These are phyloP conservation scores for Syzygium malaccense DNA, from an alignment of 441 rosid genomes.

Conservation along the genomic window DNA sequence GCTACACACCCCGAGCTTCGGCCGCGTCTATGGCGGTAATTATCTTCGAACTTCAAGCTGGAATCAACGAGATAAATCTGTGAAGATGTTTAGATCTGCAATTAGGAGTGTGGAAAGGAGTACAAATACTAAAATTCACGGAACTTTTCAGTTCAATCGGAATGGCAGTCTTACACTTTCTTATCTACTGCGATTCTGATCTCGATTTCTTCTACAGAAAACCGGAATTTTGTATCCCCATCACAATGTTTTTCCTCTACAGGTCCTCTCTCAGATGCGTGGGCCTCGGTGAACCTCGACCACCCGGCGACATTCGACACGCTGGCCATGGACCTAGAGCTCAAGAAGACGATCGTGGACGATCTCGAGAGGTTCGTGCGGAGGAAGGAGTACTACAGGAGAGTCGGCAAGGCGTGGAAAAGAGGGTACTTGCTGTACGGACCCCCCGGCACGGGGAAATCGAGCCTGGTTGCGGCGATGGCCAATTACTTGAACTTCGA, in stretches of 20 bases:
- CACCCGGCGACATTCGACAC: conserved; percentile 4
- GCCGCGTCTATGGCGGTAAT: neutral
- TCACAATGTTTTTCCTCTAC: neutral
- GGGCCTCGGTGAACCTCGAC: neutral
- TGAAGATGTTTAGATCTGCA: neutral
- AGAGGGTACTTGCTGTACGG: conserved; percentile 4
- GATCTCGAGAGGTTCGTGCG: neutral
- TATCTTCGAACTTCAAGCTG: neutral
- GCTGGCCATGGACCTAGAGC: conserved; percentile 4
- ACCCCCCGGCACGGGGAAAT: conserved; percentile 2
- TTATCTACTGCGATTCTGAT: neutral
- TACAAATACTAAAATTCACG: neutral
- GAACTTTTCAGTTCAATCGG: neutral
- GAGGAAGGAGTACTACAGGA: conserved; percentile 7
- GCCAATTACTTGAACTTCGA: conserved; percentile 7
- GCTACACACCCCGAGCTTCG: neutral
- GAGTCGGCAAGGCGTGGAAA: conserved; percentile 11
- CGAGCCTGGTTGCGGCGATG: conserved; percentile 6
- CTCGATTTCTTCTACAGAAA: neutral
- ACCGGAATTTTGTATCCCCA: neutral
- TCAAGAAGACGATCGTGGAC: neutral
- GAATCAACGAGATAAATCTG: neutral
- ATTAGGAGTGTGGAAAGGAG: neutral
- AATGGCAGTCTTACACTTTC: neutral
- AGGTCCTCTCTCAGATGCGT: neutral